phyloP scores from a whole-genome alignment of 352 stramenopile genomes.

The Nothophytophthora sp. region DNA sequence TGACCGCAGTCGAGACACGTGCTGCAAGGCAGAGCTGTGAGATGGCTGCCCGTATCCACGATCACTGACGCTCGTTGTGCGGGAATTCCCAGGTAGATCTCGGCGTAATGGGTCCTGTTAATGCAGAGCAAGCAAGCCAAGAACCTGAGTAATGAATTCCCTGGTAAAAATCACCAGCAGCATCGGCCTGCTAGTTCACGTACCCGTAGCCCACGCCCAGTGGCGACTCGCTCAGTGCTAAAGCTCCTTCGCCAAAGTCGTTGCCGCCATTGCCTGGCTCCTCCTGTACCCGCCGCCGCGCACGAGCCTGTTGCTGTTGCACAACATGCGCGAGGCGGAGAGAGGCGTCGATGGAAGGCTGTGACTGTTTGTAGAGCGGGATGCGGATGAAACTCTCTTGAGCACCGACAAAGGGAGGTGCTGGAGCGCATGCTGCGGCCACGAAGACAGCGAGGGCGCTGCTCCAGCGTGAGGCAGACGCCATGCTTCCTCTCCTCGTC shows the following conservation, averaged over 20 bases:
- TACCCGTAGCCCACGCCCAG: constrained; percentile 73
- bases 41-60: constrained; percentile 80
- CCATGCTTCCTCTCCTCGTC: neutral
- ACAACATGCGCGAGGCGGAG: constrained; percentile 14
- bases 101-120: constrained; percentile 77
- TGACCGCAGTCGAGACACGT: constrained; percentile 63
- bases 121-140: constrained; percentile 8
- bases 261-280: neutral
- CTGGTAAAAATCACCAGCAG: no score
- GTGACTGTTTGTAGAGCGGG: constrained; percentile 24
- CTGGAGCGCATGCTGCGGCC: neutral
- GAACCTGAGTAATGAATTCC: no score
- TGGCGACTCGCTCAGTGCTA: constrained; percentile 63
- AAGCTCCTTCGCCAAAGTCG: constrained; percentile 20
- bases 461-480: constrained; percentile 9
- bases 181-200: constrained; percentile 1
- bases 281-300: constrained; percentile 37
- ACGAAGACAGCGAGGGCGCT: constrained; percentile 6
- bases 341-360: constrained; percentile 9
- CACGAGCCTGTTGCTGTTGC: constrained; percentile 48
- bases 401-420: neutral
- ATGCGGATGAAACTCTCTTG: constrained; percentile 25
- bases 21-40: constrained; percentile 78
- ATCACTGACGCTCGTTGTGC: constrained; percentile 86
- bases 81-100: constrained; percentile 80